These are phyloP conservation scores for Oryza australiensis DNA, from an alignment of 176 grass and related monocot species.

Conservation along the genomic window DNA sequence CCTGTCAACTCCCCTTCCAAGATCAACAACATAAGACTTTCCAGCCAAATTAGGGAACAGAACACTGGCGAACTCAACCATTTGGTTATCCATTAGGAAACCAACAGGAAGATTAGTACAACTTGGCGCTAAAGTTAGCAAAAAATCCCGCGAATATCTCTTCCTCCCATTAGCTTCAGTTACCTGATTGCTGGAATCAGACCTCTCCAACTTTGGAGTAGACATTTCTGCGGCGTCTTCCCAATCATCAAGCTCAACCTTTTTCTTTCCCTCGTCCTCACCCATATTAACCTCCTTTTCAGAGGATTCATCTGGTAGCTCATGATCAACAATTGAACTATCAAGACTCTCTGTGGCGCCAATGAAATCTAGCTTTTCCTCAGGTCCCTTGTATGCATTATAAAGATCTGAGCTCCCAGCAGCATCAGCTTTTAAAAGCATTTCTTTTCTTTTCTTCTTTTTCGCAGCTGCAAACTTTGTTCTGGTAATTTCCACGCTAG, in stretches of 20 bases:
- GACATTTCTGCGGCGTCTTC: conserved; percentile 90
- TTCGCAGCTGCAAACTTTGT: conserved; percentile 51
- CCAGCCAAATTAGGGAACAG: conserved; percentile 53
- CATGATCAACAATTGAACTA: conserved; percentile 36
- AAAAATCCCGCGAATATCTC: conserved; percentile 91
- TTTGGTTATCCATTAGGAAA: conserved; percentile 56
- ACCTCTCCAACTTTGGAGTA: conserved; percentile 63
- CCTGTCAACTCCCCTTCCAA: conserved; percentile 63
- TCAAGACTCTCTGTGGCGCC: conserved; percentile 29
- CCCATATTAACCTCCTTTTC: conserved; percentile 42
- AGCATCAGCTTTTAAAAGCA: conserved; percentile 93
- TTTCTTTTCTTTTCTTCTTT: conserved; percentile 77
- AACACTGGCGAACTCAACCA: conserved; percentile 41
- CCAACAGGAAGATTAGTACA: conserved; percentile 66
- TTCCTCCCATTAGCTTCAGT: conserved; percentile 49
- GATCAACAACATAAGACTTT: conserved; percentile 61
- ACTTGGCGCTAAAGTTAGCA: conserved; percentile 61
- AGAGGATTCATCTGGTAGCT: conserved; percentile 26
- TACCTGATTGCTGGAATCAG: conserved; percentile 29
- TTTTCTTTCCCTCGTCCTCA: conserved; percentile 61
- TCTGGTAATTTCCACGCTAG: conserved; percentile 41
- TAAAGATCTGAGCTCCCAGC: conserved; percentile 89
- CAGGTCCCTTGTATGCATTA: conserved; percentile 87
- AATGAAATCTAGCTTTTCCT: conserved; percentile 58
- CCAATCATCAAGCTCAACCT: conserved; percentile 83